Conservation (phyloP, 2,329 filamentous ascomycete species). For the Aspergillus arachidicola region DNA sequence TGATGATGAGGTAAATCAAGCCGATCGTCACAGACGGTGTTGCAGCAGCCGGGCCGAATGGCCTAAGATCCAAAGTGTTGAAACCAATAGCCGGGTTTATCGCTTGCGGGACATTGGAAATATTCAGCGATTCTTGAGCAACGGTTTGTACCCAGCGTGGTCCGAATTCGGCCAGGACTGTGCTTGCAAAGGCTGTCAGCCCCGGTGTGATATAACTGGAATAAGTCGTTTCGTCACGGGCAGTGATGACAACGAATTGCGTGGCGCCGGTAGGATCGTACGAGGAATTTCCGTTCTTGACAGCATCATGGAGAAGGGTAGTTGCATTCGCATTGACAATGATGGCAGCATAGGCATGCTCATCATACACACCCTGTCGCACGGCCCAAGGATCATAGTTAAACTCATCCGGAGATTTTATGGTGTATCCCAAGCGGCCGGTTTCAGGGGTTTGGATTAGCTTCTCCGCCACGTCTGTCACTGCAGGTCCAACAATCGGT, state of each 20-base stretch:
- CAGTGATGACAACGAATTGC: slow-evolving; percentile 58
- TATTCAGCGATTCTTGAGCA: slow-evolving; percentile 40
- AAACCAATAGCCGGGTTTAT: slow-evolving; percentile 61
- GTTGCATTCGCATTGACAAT: slow-evolving; percentile 67
- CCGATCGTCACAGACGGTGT: slow-evolving; percentile 64
- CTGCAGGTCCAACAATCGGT: slow-evolving; percentile 59
- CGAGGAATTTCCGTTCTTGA: slow-evolving; percentile 56
- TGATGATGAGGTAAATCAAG: slow-evolving; percentile 68
- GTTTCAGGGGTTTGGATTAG: slow-evolving; percentile 39
- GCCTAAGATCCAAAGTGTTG: slow-evolving; percentile 59
- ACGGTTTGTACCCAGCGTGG: slow-evolving; percentile 41
- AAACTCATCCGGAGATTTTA: slow-evolving; percentile 55
- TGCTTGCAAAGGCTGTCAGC: slow-evolving; percentile 50
- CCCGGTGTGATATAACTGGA: slow-evolving; percentile 57
- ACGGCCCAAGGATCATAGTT: slow-evolving; percentile 59
- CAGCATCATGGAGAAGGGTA: slow-evolving; percentile 56
- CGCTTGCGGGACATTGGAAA: slow-evolving; percentile 54
- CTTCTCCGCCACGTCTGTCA: slow-evolving; percentile 51
- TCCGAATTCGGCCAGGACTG: slow-evolving; percentile 54
- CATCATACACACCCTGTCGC: slow-evolving; percentile 61
- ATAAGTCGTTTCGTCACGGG: slow-evolving; percentile 60
- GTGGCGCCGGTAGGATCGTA: slow-evolving; percentile 64
- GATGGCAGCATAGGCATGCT: slow-evolving; percentile 62
- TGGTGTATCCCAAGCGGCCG: slow-evolving; percentile 54
- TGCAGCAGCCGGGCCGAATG: slow-evolving; percentile 58